Base-by-base conservation (phyloP, 495 filamentous ascomycete genomes). In the Aspergillus mulundensis region DNA sequence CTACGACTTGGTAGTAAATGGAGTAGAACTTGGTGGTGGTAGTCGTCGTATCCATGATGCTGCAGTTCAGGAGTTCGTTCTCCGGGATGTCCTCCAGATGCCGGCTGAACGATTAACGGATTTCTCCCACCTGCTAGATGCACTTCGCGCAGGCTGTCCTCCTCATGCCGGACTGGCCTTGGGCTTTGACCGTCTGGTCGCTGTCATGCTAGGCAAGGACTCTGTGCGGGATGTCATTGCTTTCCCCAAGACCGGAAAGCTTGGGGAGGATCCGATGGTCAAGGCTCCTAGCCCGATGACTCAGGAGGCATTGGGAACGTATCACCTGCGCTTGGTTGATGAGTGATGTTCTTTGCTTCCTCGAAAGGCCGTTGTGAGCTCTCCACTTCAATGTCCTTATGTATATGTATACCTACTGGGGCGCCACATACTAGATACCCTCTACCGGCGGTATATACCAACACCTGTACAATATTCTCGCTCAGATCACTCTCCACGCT, bases 1-100 rank as follows among this genome's bases (percentile, higher is more conserved):
- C 67, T 98, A 95, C 68, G 94, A 98, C 64, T 80, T 98, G 15
- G 94, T 98, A 12, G 82, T 97, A 54, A 98, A 98, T 65, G 94
- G 94, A 15, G 84, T 96, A 14, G 94, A 98, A 69, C 80, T 98
- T 24, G 94, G 94, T 40, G 94, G 94, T 12, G 94, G 94, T 10
- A 95, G 89, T 69, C 82, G 88, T 11, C 90, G 94, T 77, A 97
- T 97, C 54, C 94, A 98, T 72, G 80, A 89, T 63, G 85, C 90
- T 8, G 79, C 79, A 32, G 77, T 96, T 61, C 94, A 98, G 66
- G 85, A 91, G 61, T 91, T 88, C 61, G 73, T 98, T 58, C 81
- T 98, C 71, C 79, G 85, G 25, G 81, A 95, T 47, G 81, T 97
- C n/a, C 78, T 98, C 23, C 83, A 86, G 64, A 78, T 85, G 71